Evolutionary conservation across 2,329 filamentous ascomycete species (phyloP), one percentile per base, ranked within the genome.

Genomic region (Coniella lustricola): DNA sequence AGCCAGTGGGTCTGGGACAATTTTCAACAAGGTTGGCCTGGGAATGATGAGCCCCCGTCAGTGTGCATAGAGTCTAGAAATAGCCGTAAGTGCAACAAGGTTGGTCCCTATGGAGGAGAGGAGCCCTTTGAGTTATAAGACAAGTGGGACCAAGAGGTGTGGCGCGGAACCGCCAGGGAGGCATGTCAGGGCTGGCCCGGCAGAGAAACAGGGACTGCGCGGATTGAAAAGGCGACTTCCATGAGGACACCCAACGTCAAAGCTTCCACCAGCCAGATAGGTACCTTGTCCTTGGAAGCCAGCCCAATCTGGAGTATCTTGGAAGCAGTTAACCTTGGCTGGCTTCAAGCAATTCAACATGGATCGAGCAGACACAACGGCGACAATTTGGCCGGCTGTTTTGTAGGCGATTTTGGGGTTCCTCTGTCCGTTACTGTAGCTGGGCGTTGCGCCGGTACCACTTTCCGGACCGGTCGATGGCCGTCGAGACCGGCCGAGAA

Each of bases 81-180:
- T 65, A 64, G 58, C 61, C 60, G 64, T 66, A 61, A 62, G 55
- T 61, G 63, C 61, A 69, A 64, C 62, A 64, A 68, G 64, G 61
- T 63, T 57, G 58, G 60, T 56, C 59, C 60, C 61, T 50, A 44
- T 52, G 50, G 47, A 44, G 41, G 44, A 46, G 60, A 62, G 63
- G 59, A 61, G 59, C 64, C 67, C 67, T 70, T 62, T 62, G 62
- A 64, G 10, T 29, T 67, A 65, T 64, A 67, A 67, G 64, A 69
- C 65, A 72, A 64, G 66, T 69, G 65, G 67, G 66, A 68, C 70
- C 70, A 71, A 67, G 67, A 64, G 29, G 64, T 62, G 62, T 64
- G 67, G 67, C 63, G 59, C 59, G 61, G 60, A 63, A 61, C 62
- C 62, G 61, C 65, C 60, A 62, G 67, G 69, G 69, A 72, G 67